Base-by-base conservation (phyloP, 192 early-diverging fungal genomes). In the Coemansia sp. region DNA sequence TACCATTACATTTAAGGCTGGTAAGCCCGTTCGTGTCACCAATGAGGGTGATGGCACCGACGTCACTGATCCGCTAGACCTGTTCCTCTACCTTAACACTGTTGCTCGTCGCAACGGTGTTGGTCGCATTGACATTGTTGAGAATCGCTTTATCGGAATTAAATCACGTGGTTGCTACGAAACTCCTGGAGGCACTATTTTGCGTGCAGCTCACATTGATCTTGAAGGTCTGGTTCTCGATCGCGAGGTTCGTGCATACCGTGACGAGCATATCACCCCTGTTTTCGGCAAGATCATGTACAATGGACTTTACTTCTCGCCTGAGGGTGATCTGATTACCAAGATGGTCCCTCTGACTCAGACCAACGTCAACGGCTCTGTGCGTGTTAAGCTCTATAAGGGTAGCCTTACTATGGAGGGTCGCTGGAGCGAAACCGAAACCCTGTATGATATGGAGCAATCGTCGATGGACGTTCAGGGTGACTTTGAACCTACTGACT, bases 151-250 rank as follows among this genome's bases (percentile, higher is more conserved):
- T 83, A 95, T 98, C 69, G 95, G 95, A 61, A 94, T 98, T 87
- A 98, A 97, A 87, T 95, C 93, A 59, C 94, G 95, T 42, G 95
- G 96, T 74, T 98, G 97, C 85, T 98, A 98, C 89, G 97, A 98
- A 80, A 97, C 97, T 51, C 97, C 97, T 57, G 97, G 92, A 22
- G 97, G 95, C 60, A 98, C 97, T 21, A 91, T 98, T 57, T 85
- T 98, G 62, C 92, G 93, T 74, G 89, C 91, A 52, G 95, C 95
- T 2, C 95, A 98, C 84, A 88, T 94, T 54, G 97, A 98, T 75
- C 81, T 98, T 31, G 97, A 98, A 84, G 95, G 95, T 51, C 83
- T 98, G 59, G 91, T 90, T 30, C 83, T 98, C 62, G 97, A 98
- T 81, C 92, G 97, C 70, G 95, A 97, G 81, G 89, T 97, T 24